Conservation (phyloP, 768 basidiomycete genomes). For the Russula sp. region DNA sequence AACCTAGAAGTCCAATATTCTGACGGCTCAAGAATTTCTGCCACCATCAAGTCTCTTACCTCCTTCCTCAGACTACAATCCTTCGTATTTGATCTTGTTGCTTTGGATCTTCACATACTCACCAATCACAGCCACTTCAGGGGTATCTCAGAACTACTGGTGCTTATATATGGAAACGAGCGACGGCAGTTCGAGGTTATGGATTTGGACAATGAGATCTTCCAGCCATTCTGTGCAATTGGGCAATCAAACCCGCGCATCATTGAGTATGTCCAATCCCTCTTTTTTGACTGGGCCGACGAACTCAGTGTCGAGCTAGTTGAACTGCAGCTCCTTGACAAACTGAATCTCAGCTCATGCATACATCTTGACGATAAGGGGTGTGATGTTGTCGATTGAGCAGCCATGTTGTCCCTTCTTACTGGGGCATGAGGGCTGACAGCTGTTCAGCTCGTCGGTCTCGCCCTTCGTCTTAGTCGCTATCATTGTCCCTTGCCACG, state of each 20-base stretch:
- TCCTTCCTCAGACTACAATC: slow-evolving; percentile 81
- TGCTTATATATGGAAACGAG: slow-evolving; percentile 71
- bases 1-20: slow-evolving; percentile 58
- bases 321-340: slow-evolving; percentile 57
- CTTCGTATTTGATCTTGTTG: slow-evolving; percentile 77
- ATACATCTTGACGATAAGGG: slow-evolving; percentile 61
- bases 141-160: slow-evolving; percentile 67
- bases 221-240: too few relatives aligned
- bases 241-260: too few relatives aligned
- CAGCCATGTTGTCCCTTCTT: slow-evolving; percentile 65
- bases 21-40: slow-evolving; percentile 66
- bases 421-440: slow-evolving; percentile 50
- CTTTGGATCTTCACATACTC: slow-evolving; percentile 83
- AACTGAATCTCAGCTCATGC: slow-evolving; percentile 66
- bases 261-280: too few relatives aligned
- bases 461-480: too few relatives aligned
- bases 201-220: slow-evolving; percentile 45
- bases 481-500: too few relatives aligned
- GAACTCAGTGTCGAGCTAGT: too few relatives aligned
- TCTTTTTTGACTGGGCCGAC: too few relatives aligned
- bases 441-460: too few relatives aligned
- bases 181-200: slow-evolving; percentile 38
- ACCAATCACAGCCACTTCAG: too few relatives aligned
- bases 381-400: slow-evolving; percentile 78
- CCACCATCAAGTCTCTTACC: slow-evolving; percentile 60